Base-by-base conservation (phyloP, 176 grass and related monocot genomes). In the Lolium multiflorum region DNA sequence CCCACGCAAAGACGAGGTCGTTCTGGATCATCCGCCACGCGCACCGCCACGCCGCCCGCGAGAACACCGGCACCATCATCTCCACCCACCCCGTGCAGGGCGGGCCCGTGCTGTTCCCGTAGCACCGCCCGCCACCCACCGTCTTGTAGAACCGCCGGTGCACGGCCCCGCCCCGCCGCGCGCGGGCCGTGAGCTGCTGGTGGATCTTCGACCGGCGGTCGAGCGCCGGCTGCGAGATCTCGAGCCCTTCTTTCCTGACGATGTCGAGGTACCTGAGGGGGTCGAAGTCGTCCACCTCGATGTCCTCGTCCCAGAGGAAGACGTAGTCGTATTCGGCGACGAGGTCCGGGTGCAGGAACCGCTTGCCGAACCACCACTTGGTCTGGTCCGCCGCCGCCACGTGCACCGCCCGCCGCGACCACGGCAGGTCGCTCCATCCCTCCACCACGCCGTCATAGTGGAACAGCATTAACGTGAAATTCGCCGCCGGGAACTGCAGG, bases 11-110 rank as follows among this genome's bases (percentile, higher is more conserved):
- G 83, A 99, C 89, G 79, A 99, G 87, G 86, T 99, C 97, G 87
- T 96, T 94, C 97, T 99, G 93, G 88, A 98, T 86, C 89, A 98
- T 92, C 85, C 87, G 89, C 96, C 96, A 98, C 56, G 81, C 81
- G 64, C 96, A 98, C 15, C 87, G 88, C 96, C 96, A 98, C 16
- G 96, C 88, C 67, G 86, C 71, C 58, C 81, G 91, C 18, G 96
- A 94, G 82, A 98, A 95, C 21, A 98, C 96, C 13, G 96, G 96
- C 26, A 89, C 93, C 96, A 98, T 98, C 91, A 95, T 93, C 87
- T 98, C 96, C 76, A 95, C 96, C 93, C 93, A 98, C 38, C 96
- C 96, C 9, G 93, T 86, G 84, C 96, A 98, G 43, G 93, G 96
- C 83, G 94, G 94, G 0, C 75, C 80, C 56, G 88, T 94, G 81